Evolutionary conservation across 306 rosid genomes (phyloP).

Genomic region (Fagus crenata): DNA sequence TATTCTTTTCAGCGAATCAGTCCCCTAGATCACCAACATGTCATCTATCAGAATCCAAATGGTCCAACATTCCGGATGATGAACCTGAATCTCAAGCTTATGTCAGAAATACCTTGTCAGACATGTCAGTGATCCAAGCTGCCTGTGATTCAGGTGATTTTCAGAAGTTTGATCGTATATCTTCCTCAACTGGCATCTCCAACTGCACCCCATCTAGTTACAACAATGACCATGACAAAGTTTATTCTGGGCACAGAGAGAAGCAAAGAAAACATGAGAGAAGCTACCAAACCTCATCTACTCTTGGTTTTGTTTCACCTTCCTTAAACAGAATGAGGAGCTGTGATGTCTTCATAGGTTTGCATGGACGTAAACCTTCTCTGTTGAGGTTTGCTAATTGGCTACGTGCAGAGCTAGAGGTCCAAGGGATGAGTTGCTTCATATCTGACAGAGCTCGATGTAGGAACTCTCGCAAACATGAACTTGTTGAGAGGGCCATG

Average conservation of each 20-base stretch:
- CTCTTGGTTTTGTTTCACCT: conserved; percentile 54
- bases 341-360: conserved; percentile 77
- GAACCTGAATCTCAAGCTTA: conserved; percentile 51
- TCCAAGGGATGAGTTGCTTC: conserved; percentile 83
- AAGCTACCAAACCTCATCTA: conserved; percentile 38
- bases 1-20: conserved; percentile 78
- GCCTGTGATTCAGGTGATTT: conserved; percentile 45
- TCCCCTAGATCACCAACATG: conserved; percentile 77
- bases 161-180: conserved; percentile 50
- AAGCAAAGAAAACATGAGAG: conserved; percentile 45
- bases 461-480: conserved; percentile 61
- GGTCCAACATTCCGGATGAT: conserved; percentile 44
- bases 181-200: conserved; percentile 61
- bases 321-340: conserved; percentile 64
- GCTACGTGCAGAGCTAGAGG: conserved; percentile 81
- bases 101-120: conserved; percentile 43
- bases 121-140: conserved; percentile 45
- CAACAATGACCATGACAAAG: conserved; percentile 33
- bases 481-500: conserved; percentile 74
- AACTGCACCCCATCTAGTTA: conserved; percentile 58
- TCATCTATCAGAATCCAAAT: conserved; percentile 49
- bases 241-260: conserved; percentile 42
- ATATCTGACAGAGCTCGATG: conserved; percentile 71
- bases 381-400: conserved; percentile 69
- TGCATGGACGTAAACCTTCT: conserved; percentile 64